These are phyloP conservation scores for Trichoderma sp. DNA, from an alignment of 2,329 filamentous ascomycete species.

Conservation along the genomic window DNA sequence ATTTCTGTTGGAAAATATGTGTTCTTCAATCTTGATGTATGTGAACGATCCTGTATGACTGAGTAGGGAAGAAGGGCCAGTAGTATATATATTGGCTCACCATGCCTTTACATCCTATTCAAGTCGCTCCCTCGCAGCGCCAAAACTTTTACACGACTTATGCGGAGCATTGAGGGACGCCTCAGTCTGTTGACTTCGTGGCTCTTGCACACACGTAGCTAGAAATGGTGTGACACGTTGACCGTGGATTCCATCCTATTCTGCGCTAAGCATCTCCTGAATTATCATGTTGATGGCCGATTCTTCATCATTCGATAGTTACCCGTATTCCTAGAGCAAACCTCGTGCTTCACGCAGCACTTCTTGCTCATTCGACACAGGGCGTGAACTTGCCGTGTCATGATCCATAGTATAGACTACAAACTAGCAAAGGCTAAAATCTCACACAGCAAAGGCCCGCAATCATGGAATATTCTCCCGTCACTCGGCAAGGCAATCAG, in stretches of 20 bases:
- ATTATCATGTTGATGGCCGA: too few relatives aligned
- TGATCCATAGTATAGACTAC: background rate
- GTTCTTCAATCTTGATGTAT: background rate
- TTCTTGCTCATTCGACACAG: background rate
- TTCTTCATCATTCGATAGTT: too few relatives aligned
- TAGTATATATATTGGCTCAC: background rate
- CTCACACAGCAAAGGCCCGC: background rate
- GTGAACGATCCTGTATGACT: background rate
- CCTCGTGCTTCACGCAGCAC: background rate
- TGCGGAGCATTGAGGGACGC: background rate
- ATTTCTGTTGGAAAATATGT: background rate
- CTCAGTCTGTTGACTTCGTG: background rate
- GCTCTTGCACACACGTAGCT: background rate
- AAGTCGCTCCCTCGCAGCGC: background rate
- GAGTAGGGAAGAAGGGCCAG: background rate
- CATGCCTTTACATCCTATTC: background rate
- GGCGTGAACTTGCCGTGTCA: background rate
- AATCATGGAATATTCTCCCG: background rate
- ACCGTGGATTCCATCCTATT: too few relatives aligned
- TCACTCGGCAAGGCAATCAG: background rate
- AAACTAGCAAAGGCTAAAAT: background rate
- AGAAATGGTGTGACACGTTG: background rate
- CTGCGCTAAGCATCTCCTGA: background rate
- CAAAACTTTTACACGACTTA: background rate
- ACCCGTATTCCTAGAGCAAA: background rate